These are phyloP conservation scores for Epicoccum sorghinum DNA, from an alignment of 2,329 filamentous ascomycete genomes.

Conservation along the genomic window DNA sequence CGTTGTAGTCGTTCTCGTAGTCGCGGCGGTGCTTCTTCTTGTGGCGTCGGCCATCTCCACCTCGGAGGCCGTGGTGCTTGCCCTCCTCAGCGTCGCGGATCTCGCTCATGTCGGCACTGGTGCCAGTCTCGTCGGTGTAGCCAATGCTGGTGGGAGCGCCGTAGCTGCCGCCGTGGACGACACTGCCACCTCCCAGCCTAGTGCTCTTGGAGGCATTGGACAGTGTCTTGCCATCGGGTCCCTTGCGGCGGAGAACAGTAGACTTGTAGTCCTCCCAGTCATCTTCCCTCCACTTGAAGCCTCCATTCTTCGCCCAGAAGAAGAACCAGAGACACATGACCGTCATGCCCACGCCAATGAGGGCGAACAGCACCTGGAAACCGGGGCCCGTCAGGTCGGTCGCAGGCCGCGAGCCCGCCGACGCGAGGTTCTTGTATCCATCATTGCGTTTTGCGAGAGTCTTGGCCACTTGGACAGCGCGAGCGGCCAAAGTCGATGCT, in stretches of 20 bases:
- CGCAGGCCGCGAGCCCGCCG: conserved; percentile 45
- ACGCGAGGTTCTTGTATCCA: conserved; percentile 30
- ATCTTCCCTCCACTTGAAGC: conserved; percentile 80
- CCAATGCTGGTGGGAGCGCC: conserved; percentile 47
- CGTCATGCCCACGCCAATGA: conserved; percentile 80
- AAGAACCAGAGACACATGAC: conserved; percentile 91
- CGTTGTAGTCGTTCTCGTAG: conserved; percentile 58
- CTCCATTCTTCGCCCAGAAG: conserved; percentile 93
- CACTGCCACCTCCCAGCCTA: conserved; percentile 82
- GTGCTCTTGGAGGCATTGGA: conserved; percentile 83
- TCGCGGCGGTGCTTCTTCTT: conserved; percentile 58
- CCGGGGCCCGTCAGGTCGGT: conserved; percentile 58
- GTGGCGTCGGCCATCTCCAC: conserved; percentile 51
- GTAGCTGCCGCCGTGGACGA: conserved; percentile 69
- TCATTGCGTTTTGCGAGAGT: conserved; percentile 38
- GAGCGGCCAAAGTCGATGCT: conserved; percentile 39
- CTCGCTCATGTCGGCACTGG: conserved; percentile 51
- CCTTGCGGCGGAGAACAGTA: conserved; percentile 86
- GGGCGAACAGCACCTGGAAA: conserved; percentile 83
- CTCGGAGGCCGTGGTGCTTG: conserved; percentile 51
- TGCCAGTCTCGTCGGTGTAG: conserved; percentile 54
- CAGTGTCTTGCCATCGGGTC: conserved; percentile 85
- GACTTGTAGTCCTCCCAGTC: conserved; percentile 99
- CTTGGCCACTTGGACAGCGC: conserved; percentile 36
- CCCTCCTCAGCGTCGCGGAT: conserved; percentile 50